These are phyloP conservation scores for Eucalyptus grandis DNA, from an alignment of 345 rosid genomes.

Conservation along the genomic window DNA sequence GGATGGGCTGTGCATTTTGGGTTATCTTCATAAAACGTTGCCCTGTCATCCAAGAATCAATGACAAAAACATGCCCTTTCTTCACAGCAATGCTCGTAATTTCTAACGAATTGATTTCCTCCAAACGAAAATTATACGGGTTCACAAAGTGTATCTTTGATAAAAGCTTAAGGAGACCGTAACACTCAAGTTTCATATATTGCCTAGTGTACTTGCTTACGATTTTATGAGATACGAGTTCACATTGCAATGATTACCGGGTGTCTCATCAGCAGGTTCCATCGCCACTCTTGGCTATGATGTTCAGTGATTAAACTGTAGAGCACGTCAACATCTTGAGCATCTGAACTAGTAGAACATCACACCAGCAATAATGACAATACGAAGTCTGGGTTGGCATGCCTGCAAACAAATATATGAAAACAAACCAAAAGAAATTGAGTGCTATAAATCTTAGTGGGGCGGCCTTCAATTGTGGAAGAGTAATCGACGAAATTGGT, in stretches of 20 bases:
- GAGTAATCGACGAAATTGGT: background rate
- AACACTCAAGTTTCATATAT: background rate
- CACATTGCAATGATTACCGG: background rate
- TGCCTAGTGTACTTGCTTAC: background rate
- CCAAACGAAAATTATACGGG: background rate
- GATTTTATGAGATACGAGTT: background rate
- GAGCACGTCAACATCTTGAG: background rate
- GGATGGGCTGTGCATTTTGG: background rate
- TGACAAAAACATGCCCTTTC: background rate
- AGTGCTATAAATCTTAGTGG: background rate
- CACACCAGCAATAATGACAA: background rate
- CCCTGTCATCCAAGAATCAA: background rate
- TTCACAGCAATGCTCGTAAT: background rate
- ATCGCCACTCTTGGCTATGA: background rate
- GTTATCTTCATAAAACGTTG: background rate
- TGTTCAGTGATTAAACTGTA: background rate
- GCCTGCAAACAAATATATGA: background rate
- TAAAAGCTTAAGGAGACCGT: background rate
- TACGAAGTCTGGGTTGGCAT: background rate
- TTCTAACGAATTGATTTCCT: background rate
- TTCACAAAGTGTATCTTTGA: background rate
- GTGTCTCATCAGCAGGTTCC: background rate
- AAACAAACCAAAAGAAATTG: background rate
- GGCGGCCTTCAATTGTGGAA: background rate
- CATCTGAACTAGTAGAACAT: background rate